Evolutionary conservation across 345 rosid genomes (phyloP), one percentile per base, ranked within the genome.

Genomic region (Citrus cavaleriei): DNA sequence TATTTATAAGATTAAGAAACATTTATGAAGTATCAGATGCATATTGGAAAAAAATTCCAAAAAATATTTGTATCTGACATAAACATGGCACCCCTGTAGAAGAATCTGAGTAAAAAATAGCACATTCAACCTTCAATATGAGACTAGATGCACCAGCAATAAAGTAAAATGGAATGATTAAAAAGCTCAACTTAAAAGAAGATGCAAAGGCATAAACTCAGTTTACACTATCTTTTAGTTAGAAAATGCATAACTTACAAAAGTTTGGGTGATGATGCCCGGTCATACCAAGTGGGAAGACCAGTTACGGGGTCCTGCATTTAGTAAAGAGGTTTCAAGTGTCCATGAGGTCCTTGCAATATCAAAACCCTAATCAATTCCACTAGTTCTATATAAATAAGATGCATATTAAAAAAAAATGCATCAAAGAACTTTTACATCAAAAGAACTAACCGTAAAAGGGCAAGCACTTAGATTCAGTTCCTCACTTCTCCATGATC

Each of bases 301-400:
- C 87, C 92, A 10, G 98, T 95, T 70, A 95, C 90, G 22, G 98
- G 98, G 64, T 93, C 98, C 98, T 95, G 89, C 85, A 87, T 73
- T 74, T 30, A 74, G 75, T 70, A 72, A 79, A 81, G 63, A 55
- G 34, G 25, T 66, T 65, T 76, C 63, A 66, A 65, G 51, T 66
- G 40, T 49, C n/a, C 62, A 51, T n/a, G 65, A 32, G 5, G 32
- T 22, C 72, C 55, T 34, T 54, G 35, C 54, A 81, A 42, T 54
- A 65, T 35, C 73, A 65, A 64, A 69, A 62, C 25, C 42, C 37
- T 10, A 25, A 18, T 24, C 51, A 42, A 57, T 38, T 67, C 46
- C 35, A 66, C 65, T 34, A 42, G 18, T 57, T 24, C 28, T n/a
- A 73, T 7, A 70, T 25, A 66, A 51, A 54, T 46, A n/a, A 65